Conservation (phyloP, 2,329 filamentous ascomycete genomes). For the Xylariaceae sp. region DNA sequence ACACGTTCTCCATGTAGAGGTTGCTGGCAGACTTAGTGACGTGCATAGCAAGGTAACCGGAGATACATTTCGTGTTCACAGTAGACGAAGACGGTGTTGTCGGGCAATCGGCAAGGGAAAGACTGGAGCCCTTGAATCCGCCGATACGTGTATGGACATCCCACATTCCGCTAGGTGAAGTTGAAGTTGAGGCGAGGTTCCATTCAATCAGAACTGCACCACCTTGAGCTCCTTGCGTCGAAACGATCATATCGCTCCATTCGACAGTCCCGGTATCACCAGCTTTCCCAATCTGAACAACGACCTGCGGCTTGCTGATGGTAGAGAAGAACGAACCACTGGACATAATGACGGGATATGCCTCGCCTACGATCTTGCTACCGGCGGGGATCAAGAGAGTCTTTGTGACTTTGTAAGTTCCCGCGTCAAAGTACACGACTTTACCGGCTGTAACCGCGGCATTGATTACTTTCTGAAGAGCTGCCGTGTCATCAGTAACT, state of each 20-base stretch:
- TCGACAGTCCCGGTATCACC: constrained; percentile 60
- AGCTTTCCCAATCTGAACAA: constrained; percentile 55
- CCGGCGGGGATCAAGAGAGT: constrained; percentile 51
- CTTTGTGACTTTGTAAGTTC: constrained; percentile 58
- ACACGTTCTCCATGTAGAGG: constrained; percentile 44
- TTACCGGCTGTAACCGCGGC: constrained; percentile 49
- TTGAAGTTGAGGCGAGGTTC: constrained; percentile 47
- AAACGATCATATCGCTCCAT: constrained; percentile 63
- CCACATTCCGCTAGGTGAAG: constrained; percentile 60
- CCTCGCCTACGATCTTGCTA: constrained; percentile 60
- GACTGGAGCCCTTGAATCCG: constrained; percentile 66
- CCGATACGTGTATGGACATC: constrained; percentile 76
- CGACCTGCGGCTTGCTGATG: constrained; percentile 49
- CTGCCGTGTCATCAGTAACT: constrained; percentile 68
- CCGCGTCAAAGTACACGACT: constrained; percentile 62
- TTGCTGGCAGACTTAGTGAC: constrained; percentile 37
- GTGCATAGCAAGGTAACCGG: constrained; percentile 43
- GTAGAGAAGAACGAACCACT: constrained; percentile 49
- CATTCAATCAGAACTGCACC: constrained; percentile 64
- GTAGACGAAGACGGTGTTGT: constrained; percentile 41
- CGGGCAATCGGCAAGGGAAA: constrained; percentile 61
- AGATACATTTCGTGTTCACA: constrained; percentile 36
- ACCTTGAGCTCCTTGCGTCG: constrained; percentile 54
- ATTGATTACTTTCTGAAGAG: constrained; percentile 66
- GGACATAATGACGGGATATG: constrained; percentile 52